phyloP scores from a whole-genome alignment of 805 yeast genomes.

The Kuraishia piskuri region DNA sequence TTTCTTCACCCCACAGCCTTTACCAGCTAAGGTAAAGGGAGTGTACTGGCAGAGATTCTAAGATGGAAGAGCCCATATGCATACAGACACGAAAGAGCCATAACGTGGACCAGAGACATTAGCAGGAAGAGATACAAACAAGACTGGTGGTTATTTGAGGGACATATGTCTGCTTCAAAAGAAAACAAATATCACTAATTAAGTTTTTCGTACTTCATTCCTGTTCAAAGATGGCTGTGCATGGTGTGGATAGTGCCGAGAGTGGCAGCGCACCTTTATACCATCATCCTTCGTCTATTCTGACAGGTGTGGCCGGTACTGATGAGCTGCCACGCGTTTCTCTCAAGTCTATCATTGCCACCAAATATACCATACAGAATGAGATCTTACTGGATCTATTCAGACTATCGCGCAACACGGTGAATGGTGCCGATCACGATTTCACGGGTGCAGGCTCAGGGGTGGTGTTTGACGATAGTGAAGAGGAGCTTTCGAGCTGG shows the following conservation, averaged over 20 bases:
- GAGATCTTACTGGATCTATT: conserved; percentile 18
- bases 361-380: conserved; percentile 22
- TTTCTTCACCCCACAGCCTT: too few relatives aligned
- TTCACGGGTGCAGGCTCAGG: not conserved
- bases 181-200: too few relatives aligned
- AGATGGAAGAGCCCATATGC: not conserved
- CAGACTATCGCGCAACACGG: not conserved
- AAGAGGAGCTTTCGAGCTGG: not conserved
- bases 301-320: conserved; percentile 5
- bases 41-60: not conserved
- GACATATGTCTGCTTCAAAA: too few relatives aligned
- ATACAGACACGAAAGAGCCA: not conserved
- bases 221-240: not conserved
- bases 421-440: not conserved
- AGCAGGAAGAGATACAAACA: not conserved
- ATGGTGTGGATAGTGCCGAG: not conserved
- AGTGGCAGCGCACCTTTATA: not conserved
- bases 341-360: conserved; percentile 23
- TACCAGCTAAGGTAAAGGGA: not conserved
- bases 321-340: conserved; percentile 15
- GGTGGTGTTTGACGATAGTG: conserved; percentile 1
- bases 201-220: not conserved
- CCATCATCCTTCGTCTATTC: conserved; percentile 8
- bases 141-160: too few relatives aligned
- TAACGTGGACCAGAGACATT: not conserved